Conservation (phyloP, 2,329 filamentous ascomycete genomes). For the Colletotrichum sp. region DNA sequence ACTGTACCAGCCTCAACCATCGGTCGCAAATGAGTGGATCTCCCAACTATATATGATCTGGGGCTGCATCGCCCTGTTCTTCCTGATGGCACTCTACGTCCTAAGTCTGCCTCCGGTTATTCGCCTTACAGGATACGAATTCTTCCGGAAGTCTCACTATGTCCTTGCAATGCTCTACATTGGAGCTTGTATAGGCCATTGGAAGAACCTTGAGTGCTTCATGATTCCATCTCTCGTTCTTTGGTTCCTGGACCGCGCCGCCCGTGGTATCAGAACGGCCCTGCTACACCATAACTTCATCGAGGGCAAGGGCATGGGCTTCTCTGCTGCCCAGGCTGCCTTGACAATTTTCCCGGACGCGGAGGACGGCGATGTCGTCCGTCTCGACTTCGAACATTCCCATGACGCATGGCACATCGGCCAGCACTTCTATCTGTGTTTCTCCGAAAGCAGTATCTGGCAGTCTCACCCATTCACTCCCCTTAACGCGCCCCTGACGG, state of each 20-base stretch:
- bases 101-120: constrained; percentile 64
- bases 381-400: constrained; percentile 67
- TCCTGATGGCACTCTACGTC: constrained; percentile 65
- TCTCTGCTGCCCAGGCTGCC: constrained; percentile 54
- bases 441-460: constrained; percentile 70
- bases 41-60: constrained; percentile 72
- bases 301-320: constrained; percentile 48
- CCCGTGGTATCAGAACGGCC: constrained; percentile 61
- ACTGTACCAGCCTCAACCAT: constrained; percentile 75
- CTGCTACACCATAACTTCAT: constrained; percentile 65
- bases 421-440: constrained; percentile 75
- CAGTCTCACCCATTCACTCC: constrained; percentile 76
- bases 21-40: constrained; percentile 60
- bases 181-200: constrained; percentile 78
- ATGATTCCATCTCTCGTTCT: constrained; percentile 69
- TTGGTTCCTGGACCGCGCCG: constrained; percentile 67
- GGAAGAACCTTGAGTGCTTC: constrained; percentile 70
- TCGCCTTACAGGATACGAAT: constrained; percentile 72
- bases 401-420: constrained; percentile 68
- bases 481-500: constrained; percentile 53
- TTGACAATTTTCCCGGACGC: constrained; percentile 59
- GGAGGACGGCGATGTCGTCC: constrained; percentile 64
- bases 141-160: constrained; percentile 77
- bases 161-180: constrained; percentile 76
- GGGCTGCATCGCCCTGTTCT: constrained; percentile 70